Conservation (phyloP, 129 eudicot genomes). For the Flaveria trinervia region DNA sequence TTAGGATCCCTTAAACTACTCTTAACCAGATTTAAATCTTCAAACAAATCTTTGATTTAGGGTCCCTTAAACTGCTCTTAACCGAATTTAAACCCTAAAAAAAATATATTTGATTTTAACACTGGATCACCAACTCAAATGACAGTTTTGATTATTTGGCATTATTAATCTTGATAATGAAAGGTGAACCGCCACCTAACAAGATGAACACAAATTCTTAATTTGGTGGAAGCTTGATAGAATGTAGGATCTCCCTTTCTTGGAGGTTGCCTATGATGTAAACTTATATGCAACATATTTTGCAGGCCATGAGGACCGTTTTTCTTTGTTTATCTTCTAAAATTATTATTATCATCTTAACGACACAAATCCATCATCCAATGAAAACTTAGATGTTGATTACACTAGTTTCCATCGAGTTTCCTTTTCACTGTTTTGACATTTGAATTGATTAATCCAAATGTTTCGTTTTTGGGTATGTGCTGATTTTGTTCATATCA, state of each 20-base stretch:
- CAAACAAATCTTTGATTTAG: no score
- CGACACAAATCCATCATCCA: not conserved
- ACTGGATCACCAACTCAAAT: no score
- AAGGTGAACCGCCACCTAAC: not conserved
- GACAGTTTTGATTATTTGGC: no score
- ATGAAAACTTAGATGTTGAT: slow-evolving; percentile 14
- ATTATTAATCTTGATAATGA: not conserved
- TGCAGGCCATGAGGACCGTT: not conserved
- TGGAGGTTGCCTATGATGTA: slow-evolving; percentile 4
- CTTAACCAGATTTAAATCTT: no score
- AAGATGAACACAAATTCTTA: slow-evolving; percentile 1
- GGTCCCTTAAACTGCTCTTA: no score
- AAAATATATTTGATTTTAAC: no score
- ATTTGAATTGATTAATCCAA: not conserved
- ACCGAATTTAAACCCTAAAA: no score
- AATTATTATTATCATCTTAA: no score
- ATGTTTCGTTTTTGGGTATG: not conserved
- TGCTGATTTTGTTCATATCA: not conserved
- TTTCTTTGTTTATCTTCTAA: not conserved
- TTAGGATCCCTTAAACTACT: no score
- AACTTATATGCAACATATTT: not conserved
- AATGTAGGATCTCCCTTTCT: not conserved
- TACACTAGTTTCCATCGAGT: not conserved
- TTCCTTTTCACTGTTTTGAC: not conserved
- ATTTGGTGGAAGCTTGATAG: not conserved